These are phyloP conservation scores for Backusella tuberculispora DNA, from an alignment of 192 early-diverging fungal genomes.

Conservation along the genomic window DNA sequence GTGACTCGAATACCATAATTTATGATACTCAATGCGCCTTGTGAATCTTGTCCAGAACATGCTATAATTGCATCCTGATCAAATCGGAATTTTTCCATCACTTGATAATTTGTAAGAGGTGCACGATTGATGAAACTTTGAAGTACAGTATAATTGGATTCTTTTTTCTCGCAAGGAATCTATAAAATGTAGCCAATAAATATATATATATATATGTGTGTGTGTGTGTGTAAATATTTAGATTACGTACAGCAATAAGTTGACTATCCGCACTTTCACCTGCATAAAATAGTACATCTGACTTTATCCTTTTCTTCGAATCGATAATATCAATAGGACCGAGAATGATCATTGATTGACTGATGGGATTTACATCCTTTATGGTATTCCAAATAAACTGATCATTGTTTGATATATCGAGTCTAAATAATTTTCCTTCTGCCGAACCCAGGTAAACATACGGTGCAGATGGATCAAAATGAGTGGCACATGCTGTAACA, in stretches of 20 bases:
- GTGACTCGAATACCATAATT: background rate
- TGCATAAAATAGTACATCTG: constrained; percentile 30
- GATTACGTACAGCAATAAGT: constrained; percentile 22
- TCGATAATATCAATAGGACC: constrained; percentile 4
- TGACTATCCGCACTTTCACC: constrained; percentile 38
- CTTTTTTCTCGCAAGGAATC: background rate
- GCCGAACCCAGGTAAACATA: constrained; percentile 26
- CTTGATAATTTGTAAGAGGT: constrained; percentile 27
- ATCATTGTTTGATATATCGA: constrained; percentile 15
- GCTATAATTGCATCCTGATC: constrained; percentile 16
- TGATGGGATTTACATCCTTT: constrained; percentile 15
- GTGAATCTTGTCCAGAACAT: constrained; percentile 31
- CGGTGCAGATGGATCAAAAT: background rate
- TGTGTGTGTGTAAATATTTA: background rate
- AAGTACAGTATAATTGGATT: background rate
- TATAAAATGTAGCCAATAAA: background rate
- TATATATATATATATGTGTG: background rate
- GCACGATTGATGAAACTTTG: constrained; percentile 32
- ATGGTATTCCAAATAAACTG: background rate
- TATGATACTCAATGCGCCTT: constrained; percentile 19
- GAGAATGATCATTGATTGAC: constrained; percentile 26
- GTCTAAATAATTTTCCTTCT: constrained; percentile 21
- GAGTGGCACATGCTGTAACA: constrained; percentile 27
- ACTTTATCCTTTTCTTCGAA: background rate
- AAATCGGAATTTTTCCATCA: background rate